Conservation (phyloP, 1,139 yeast genomes). For the Kluyveromyces sp. region DNA sequence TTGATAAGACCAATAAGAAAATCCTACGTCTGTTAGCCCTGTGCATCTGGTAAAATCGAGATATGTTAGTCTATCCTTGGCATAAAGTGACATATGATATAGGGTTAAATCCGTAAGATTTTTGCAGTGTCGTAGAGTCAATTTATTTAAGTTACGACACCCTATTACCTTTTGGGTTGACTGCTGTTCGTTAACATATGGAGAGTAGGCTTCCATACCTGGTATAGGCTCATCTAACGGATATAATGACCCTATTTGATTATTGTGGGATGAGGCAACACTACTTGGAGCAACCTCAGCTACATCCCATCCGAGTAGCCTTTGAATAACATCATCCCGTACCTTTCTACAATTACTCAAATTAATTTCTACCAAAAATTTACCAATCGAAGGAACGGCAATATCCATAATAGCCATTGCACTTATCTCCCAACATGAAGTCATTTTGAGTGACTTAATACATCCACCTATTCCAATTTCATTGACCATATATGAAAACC, state of each 20-base stretch:
- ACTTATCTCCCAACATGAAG: slow-evolving; percentile 67
- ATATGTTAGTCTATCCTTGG: slow-evolving; percentile 45
- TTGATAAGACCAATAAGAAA: slow-evolving; percentile 52
- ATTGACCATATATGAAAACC: slow-evolving; percentile 61
- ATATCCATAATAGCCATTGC: slow-evolving; percentile 78
- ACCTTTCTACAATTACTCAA: slow-evolving; percentile 68
- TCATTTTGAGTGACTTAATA: slow-evolving; percentile 49
- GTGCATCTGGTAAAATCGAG: slow-evolving; percentile 69
- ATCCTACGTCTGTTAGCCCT: slow-evolving; percentile 68
- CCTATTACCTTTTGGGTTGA: slow-evolving; percentile 35
- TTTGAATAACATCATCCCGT: slow-evolving; percentile 58
- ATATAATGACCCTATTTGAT: slow-evolving; percentile 2
- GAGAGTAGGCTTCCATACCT: slow-evolving; percentile 24
- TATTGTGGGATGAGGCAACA: not conserved
- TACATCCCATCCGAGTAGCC: slow-evolving; percentile 51
- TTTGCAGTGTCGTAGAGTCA: slow-evolving; percentile 65
- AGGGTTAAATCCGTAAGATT: slow-evolving; percentile 61
- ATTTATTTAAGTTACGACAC: slow-evolving; percentile 46
- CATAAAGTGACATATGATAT: slow-evolving; percentile 54
- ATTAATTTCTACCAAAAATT: slow-evolving; percentile 50
- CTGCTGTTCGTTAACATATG: not conserved
- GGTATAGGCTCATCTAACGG: slow-evolving; percentile 13
- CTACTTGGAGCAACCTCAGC: not conserved
- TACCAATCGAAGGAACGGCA: slow-evolving; percentile 58
- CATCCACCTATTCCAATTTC: slow-evolving; percentile 62